Evolutionary conservation across 192 early-diverging fungal species (phyloP).

Genomic region (Podila minutissima): DNA sequence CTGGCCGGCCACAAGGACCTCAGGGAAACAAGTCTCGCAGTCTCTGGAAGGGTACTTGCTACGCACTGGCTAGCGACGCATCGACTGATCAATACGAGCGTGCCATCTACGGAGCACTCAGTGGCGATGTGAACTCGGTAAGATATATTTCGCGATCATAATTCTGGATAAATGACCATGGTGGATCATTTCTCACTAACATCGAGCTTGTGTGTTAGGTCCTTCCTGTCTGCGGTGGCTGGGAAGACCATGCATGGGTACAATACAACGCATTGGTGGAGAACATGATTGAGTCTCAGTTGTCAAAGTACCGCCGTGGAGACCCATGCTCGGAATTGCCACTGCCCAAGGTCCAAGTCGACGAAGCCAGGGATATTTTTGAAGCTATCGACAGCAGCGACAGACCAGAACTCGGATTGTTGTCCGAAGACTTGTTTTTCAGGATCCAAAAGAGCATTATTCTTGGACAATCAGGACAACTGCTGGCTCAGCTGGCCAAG

Average conservation of each 20-base stretch:
- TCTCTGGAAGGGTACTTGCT: constrained; percentile 75
- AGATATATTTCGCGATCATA: constrained; percentile 3
- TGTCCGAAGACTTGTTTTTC: constrained; percentile 34
- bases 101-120: constrained; percentile 79
- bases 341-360: constrained; percentile 11
- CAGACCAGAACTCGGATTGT: constrained; percentile 4
- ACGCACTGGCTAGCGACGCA: constrained; percentile 62
- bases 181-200: neutral
- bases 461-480: constrained; percentile 35
- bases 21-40: constrained; percentile 70
- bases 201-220: constrained; percentile 44
- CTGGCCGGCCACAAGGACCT: constrained; percentile 37
- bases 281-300: constrained; percentile 50
- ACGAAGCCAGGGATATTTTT: constrained; percentile 28
- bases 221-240: constrained; percentile 76
- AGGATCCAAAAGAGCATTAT: constrained; percentile 42
- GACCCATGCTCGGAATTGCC: constrained; percentile 20
- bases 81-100: constrained; percentile 72
- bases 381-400: constrained; percentile 24
- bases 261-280: constrained; percentile 82
- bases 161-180: constrained; percentile 1
- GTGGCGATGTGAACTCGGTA: constrained; percentile 80
- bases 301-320: constrained; percentile 34
- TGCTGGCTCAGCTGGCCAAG: constrained; percentile 26
- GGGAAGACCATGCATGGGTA: constrained; percentile 92